Base-by-base conservation (phyloP, 2,329 filamentous ascomycete genomes). In the Trichoderma afroharzianum region DNA sequence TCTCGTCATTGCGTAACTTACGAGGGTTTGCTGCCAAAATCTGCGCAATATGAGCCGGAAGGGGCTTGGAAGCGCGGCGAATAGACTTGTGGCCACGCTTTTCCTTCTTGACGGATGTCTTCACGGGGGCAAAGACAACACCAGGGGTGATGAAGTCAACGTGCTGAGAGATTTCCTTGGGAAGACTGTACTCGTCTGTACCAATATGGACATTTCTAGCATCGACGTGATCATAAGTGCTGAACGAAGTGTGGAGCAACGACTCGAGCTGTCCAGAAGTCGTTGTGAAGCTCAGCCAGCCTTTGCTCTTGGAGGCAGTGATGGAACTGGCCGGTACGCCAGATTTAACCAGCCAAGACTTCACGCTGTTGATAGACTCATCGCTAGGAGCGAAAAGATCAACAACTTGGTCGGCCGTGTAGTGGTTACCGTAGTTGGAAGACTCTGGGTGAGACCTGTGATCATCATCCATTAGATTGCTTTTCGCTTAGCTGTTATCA, bases 211-310 rank as follows among this genome's bases (percentile, higher is more conserved):
- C 73, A 24, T 78, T 73, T 69, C 81, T 72, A 1, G 76, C 73
- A 11, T 76, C 74, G 11, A 57, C 63, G 74, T 87, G 84, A 73
- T 83, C 79, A 75, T 85, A 88, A 57, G 85, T 77, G 73, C 88
- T 83, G 74, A 87, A 88, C 71, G 86, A 80, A 7, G 87, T 84
- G 74, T 83, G 82, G 62, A 90, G 82, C 21, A 90, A 81, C 24
- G 78, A 77, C 77, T 89, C 87, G 6, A 85, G 83, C 76, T 90
- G 85, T 43, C 82, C 79, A 3, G 85, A 85, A 6, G 86, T 86
- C 9, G 86, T 86, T 70, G 88, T 83, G 76, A 90, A 88, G 12
- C 82, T 80, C 24, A 89, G 76, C 86, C 87, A 89, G 63, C 84
- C 84, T 68, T 85, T 83, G 32, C 85, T 85, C 55, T 82, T 81